phyloP scores from a whole-genome alignment of 2,329 filamentous ascomycete genomes.

The Cladosporium sp. region DNA sequence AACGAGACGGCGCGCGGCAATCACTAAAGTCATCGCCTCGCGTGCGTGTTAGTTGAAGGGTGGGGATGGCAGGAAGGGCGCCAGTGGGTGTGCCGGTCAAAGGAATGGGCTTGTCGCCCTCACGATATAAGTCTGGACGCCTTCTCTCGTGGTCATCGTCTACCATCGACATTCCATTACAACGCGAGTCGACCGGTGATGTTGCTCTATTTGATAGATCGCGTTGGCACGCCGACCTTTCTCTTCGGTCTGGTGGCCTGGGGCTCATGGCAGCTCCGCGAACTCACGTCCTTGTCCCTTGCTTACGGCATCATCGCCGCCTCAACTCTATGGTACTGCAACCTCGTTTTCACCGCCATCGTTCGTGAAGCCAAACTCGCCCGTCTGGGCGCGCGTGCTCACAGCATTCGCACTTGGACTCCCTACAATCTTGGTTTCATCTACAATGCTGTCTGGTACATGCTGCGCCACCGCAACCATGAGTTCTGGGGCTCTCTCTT shows the following conservation, averaged over 20 bases:
- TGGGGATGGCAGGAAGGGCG: neutral
- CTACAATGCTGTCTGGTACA: constrained; percentile 49
- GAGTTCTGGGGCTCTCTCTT: constrained; percentile 59
- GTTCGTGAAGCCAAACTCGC: constrained; percentile 35
- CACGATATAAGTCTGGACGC: neutral
- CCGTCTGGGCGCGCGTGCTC: constrained; percentile 43
- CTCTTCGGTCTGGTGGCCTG: constrained; percentile 12
- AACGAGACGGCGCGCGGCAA: constrained; percentile 1
- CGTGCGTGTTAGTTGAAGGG: neutral
- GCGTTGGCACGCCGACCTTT: constrained; percentile 15
- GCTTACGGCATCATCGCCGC: constrained; percentile 15
- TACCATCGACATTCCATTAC: neutral
- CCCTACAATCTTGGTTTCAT: constrained; percentile 62
- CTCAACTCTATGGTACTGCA: constrained; percentile 17
- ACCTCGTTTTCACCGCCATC: constrained; percentile 22
- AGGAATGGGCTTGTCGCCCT: neutral
- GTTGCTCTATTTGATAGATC: constrained; percentile 19
- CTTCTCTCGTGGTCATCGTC: neutral
- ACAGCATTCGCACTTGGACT: constrained; percentile 33
- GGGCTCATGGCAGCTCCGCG: constrained; percentile 12
- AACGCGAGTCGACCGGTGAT: neutral
- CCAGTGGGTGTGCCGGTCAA: too few relatives aligned
- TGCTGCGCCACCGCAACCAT: constrained; percentile 50
- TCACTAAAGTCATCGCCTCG: neutral
- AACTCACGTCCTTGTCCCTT: constrained; percentile 14